Evolutionary conservation across 768 basidiomycete genomes (phyloP), one percentile per base, ranked within the genome.

Genomic region (Xerocomus spinulosus): DNA sequence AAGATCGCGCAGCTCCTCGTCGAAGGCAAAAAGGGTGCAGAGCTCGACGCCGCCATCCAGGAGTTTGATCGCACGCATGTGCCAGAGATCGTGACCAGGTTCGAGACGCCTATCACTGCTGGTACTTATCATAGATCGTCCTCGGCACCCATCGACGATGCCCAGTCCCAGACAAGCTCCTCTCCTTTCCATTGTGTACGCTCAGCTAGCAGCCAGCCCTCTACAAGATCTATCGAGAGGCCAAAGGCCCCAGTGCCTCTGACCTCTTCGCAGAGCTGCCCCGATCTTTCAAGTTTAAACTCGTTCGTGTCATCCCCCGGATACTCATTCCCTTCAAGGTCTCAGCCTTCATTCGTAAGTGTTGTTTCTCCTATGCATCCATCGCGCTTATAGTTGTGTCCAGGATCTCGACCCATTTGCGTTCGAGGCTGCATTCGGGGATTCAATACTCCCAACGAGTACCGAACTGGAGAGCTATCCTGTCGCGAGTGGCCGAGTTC

Each of bases 21-120:
- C 0, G 78, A 79, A 52, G 86, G 87, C 9, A 82, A 83, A 63
- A 80, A 71, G 53, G 86, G 86, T 1, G 59, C 67, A 20, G 82
- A 78, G 46, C 73, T 88, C 23, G 81, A 80, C 57, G 67, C 63
- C 3, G 85, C 83, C 7, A 74, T 87, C 42, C 72, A 79, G 53
- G 77, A 82, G 63, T 87, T 77, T 57, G 74, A 77, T 57, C 68
- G 70, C 49, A 66, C 68, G 17, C 75, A 76, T 46, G 54, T 83
- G 64, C 64, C 83, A 9, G 75, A 81, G 63, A 69, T 87, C 57
- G 73, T 85, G 35, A 85, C 85, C 9, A 75, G 84, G 44, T 87
- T 87, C 62, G 84, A 87, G 62, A 73, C 77, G 1, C 85, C 85
- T 34, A 78, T 87, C 33, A 87, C 85, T 1, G 85, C 81, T n/a